phyloP scores from a whole-genome alignment of 306 rosid species.

The Lablab purpureus region DNA sequence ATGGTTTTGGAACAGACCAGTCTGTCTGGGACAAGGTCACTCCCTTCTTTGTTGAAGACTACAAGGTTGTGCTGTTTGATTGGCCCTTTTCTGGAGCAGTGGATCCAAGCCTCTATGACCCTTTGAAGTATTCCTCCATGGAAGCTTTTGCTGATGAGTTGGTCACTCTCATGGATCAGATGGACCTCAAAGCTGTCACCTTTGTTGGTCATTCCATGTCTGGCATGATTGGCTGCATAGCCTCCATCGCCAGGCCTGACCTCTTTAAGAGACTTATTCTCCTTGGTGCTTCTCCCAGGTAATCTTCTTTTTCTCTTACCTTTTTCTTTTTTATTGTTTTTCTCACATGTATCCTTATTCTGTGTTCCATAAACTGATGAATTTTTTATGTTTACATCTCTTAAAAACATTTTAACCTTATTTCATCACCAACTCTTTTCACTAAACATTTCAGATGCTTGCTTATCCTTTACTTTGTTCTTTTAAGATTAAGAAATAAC shows the following conservation, averaged over 20 bases:
- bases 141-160: slow-evolving; percentile 72
- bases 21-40: slow-evolving; percentile 82
- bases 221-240: slow-evolving; percentile 90
- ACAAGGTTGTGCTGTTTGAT: slow-evolving; percentile 67
- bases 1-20: slow-evolving; percentile 89
- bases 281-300: slow-evolving; percentile 91
- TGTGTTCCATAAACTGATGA: too few species aligned
- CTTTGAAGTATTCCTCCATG: slow-evolving; percentile 61
- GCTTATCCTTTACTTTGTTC: background rate
- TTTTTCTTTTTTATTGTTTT: too few species aligned
- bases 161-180: slow-evolving; percentile 60
- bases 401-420: too few species aligned
- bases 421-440: too few species aligned
- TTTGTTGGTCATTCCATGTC: slow-evolving; percentile 97
- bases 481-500: background rate
- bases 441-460: too few species aligned
- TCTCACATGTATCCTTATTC: background rate
- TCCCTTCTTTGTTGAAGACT: slow-evolving; percentile 58
- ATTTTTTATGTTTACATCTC: too few species aligned
- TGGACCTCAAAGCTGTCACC: slow-evolving; percentile 55
- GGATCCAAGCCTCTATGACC: slow-evolving; percentile 60
- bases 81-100: slow-evolving; percentile 81
- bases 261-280: slow-evolving; percentile 81
- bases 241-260: slow-evolving; percentile 76
- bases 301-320: background rate